Evolutionary conservation across 2,329 filamentous ascomycete species (phyloP), one percentile per base, ranked within the genome.

Genomic region (Onygena corvina): DNA sequence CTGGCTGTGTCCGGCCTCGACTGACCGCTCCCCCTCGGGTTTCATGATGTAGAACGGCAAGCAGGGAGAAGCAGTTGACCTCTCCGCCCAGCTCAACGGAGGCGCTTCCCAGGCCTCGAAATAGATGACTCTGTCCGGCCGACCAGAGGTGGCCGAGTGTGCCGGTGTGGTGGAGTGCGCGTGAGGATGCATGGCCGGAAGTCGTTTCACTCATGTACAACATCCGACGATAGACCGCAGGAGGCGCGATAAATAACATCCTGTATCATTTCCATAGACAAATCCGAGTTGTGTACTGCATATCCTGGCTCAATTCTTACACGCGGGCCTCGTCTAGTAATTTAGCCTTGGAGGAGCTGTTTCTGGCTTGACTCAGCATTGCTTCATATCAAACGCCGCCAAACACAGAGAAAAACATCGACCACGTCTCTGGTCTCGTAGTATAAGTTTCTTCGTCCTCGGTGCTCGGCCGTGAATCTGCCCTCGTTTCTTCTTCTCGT

Each of bases 41-140:
- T n/a, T n/a, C n/a, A n/a, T 35, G 25, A 46, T 53, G 69, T 70
- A 96, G 92, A 87, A 88, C 74, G 92, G 92, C 76, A 95, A 94
- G 81, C 86, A 93, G 75, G 84, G 87, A 67, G 90, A 96, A 44
- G 16, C 11, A 5, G 42, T 46, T 18, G 42, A 30, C 42, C 42
- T 46, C 12, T 9, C 9, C 12, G 25, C 29, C 18, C 25, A 46
- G 25, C 2, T 40, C 18, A 40, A 40, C 23, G 62, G 71, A 60
- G 61, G 64, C 54, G 66, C 71, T 48, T 57, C 67, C 45, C 59
- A 67, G 53, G 64, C 65, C 53, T 61, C 61, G 57, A 71, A 72
- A 23, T 40, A 40, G 25, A 40, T 18, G 20, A 40, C 25, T 40
- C 4, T 4, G 21, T 18, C 11, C 18, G 36, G 36, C 12, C 11